Conservation (phyloP, 768 basidiomycete species). For the Phanerodontia chrysosporium region DNA sequence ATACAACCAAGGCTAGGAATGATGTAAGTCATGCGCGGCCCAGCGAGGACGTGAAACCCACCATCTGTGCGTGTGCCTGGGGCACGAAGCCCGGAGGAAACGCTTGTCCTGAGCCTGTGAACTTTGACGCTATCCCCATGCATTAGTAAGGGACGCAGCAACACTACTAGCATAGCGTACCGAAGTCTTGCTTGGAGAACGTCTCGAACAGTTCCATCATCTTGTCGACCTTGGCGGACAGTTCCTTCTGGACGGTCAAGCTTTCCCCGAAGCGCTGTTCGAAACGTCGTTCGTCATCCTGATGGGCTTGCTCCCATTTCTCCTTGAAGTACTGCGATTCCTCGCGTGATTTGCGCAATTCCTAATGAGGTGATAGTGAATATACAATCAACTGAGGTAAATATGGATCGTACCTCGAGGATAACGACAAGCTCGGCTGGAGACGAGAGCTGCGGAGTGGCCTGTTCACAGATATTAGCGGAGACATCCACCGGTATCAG, state of each 20-base stretch:
- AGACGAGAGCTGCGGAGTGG: background rate
- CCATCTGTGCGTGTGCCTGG: background rate
- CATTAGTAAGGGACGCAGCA: background rate
- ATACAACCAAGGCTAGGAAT: background rate
- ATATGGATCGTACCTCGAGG: background rate
- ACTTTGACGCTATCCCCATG: background rate
- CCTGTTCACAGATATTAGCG: background rate
- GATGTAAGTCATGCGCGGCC: no score
- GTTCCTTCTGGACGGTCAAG: background rate
- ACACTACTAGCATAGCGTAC: background rate
- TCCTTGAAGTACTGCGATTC: background rate
- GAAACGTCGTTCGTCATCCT: background rate
- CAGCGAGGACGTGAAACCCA: no score
- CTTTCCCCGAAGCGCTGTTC: background rate
- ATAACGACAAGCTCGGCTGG: background rate
- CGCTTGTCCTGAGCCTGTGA: background rate
- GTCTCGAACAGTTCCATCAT: constrained; percentile 3
- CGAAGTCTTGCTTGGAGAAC: background rate
- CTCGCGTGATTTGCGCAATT: background rate
- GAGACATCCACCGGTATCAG: no score
- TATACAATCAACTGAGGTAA: background rate
- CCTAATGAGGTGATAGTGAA: background rate
- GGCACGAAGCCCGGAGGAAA: background rate
- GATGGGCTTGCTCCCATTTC: background rate
- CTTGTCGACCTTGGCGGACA: background rate